Percentiles rank a stretch among this genome's conserved stretches.
Evolutionary conservation across 768 basidiomycete genomes (phyloP).

Genomic region (Boletellus emodensis): DNA sequence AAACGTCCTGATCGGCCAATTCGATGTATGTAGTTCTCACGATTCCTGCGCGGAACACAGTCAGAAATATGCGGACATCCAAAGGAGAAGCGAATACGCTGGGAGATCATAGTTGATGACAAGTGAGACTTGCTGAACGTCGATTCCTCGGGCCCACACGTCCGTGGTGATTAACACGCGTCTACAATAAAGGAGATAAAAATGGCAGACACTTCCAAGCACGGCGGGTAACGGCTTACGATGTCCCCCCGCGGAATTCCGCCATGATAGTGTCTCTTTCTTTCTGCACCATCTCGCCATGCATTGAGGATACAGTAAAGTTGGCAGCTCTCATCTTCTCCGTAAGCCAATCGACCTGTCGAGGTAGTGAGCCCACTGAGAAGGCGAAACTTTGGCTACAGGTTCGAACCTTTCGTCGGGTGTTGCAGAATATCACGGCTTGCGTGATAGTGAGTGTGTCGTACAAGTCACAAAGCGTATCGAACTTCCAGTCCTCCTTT

Average conservation of each 20-base stretch:
- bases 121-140: conserved; percentile 95
- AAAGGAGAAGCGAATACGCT: conserved; percentile 50
- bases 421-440: conserved; percentile 99
- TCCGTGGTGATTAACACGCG: conserved; percentile 95
- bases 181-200: conserved; percentile 35
- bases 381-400: background rate
- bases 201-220: background rate
- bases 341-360: conserved; percentile 93
- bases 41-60: conserved; percentile 52
- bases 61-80: conserved; percentile 12
- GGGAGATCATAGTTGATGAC: conserved; percentile 98
- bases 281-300: conserved; percentile 94
- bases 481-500: conserved; percentile 99
- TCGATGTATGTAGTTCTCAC: conserved; percentile 99
- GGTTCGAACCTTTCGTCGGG: conserved; percentile 78
- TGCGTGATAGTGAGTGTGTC: conserved; percentile 99
- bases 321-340: conserved; percentile 99
- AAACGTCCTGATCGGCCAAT: conserved; percentile 99
- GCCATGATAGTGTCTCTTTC: conserved; percentile 96
- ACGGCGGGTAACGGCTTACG: conserved; percentile 46
- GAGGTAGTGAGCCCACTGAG: conserved; percentile 8
- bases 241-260: conserved; percentile 90
- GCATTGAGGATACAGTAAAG: conserved; percentile 96
- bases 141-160: conserved; percentile 97
- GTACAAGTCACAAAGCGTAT: conserved; percentile 95